Evolutionary conservation across 2,329 filamentous ascomycete species (phyloP), one percentile per base, ranked within the genome.

Genomic region (Acrocalymma vagum): DNA sequence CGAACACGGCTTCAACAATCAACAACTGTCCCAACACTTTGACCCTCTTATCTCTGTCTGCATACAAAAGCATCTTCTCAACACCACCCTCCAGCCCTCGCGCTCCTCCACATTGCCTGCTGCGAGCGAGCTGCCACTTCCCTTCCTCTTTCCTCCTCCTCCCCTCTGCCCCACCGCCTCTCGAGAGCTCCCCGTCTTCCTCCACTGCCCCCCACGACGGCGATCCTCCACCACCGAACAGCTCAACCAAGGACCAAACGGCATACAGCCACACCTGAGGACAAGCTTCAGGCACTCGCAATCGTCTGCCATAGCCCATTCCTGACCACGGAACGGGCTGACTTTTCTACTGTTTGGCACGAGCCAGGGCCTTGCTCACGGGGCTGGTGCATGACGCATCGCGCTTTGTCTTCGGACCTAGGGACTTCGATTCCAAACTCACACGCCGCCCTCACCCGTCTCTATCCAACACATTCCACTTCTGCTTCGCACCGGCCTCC

Each of bases 301-400:
- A 41, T 30, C 29, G 38, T 29, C 21, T n/a, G n/a, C n/a, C n/a
- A n/a, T n/a, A n/a, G n/a, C n/a, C n/a, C n/a, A n/a, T n/a, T n/a
- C n/a, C n/a, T n/a, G n/a, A n/a, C n/a, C n/a, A n/a, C n/a, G n/a
- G 39, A 45, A 30, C 17, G 27, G 23, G 21, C 30, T 9, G 18
- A 26, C 16, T 24, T n/a, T 20, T 10, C 14, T 9, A 30, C 22
- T 26, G 28, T 38, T 47, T 44, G 41, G 53, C 55, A 60, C 55
- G 45, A 34, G 48, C 42, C 50, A 36, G 39, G 26, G 32, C 34
- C n/a, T 51, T 38, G 44, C 39, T 37, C 55, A 59, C 51, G 53
- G n/a, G 29, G 53, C 42, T 48, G 35, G 48, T 50, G 46, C 51
- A 60, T 63, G 60, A 63, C 60, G 55, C 60, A 56, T 39, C 51